phyloP scores from a whole-genome alignment of 345 rosid species.

The Boechera retrofracta region DNA sequence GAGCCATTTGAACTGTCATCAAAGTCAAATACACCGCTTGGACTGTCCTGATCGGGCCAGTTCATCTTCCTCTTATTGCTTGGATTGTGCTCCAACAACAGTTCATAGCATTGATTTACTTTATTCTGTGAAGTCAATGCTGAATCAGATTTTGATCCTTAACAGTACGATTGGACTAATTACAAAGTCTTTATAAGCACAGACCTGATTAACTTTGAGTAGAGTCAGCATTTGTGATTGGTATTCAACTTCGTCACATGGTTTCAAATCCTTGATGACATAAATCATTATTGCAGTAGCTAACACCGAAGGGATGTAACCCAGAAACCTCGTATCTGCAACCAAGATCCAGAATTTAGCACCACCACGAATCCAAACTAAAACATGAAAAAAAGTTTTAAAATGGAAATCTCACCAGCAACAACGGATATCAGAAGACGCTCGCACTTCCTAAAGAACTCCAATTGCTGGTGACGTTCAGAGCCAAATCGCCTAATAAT shows the following conservation, averaged over 20 bases:
- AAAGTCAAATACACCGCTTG: slow-evolving; percentile 62
- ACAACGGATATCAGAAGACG: slow-evolving; percentile 68
- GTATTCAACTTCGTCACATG: slow-evolving; percentile 55
- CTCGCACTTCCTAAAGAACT: slow-evolving; percentile 70
- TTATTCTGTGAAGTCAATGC: slow-evolving; percentile 53
- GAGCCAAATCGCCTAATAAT: slow-evolving; percentile 71
- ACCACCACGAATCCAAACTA: slow-evolving; percentile 12
- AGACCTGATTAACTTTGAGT: slow-evolving; percentile 71
- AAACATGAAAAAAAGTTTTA: neutral
- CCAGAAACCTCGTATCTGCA: slow-evolving; percentile 72
- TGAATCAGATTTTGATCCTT: slow-evolving; percentile 16
- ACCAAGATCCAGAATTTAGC: slow-evolving; percentile 44
- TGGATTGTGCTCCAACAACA: slow-evolving; percentile 53
- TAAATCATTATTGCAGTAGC: slow-evolving; percentile 80
- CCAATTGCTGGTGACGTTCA: slow-evolving; percentile 58
- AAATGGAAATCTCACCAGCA: slow-evolving; percentile 60
- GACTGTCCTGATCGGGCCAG: slow-evolving; percentile 52
- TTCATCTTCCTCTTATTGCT: slow-evolving; percentile 61
- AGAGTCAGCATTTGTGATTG: slow-evolving; percentile 62
- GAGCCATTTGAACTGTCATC: slow-evolving; percentile 68
- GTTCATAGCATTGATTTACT: slow-evolving; percentile 66
- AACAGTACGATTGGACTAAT: neutral
- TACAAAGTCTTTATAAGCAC: slow-evolving; percentile 24
- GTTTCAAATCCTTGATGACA: slow-evolving; percentile 65
- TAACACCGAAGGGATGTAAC: slow-evolving; percentile 66